Evolutionary conservation across 768 basidiomycete species (phyloP), one percentile per base, ranked within the genome.

Genomic region (Imleria badia): DNA sequence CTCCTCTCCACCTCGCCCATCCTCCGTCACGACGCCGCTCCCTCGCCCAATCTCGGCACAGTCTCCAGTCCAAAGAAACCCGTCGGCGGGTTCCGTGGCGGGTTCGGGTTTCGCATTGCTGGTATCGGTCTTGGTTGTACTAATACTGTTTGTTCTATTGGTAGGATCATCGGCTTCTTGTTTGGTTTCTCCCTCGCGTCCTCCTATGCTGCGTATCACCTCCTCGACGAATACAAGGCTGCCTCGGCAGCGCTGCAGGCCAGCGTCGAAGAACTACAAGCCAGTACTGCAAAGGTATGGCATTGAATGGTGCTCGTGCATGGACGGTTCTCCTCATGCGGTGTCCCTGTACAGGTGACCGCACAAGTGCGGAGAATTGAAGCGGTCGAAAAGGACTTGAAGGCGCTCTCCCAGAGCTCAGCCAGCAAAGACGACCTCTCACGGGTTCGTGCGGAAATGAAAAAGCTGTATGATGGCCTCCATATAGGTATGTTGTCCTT

Each of bases 141-240:
- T 59, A 8, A 61, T 23, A 1, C 40, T 6, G 3, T 9, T 10
- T 5, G 35, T 3, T 12, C 10, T 31, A 39, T 8, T 39, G 17
- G 26, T 61, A 93, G 91, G 45, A 83, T 93, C 51, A 80, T 93
- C 39, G 91, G 91, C 0, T 93, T 94, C 67, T 70, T 97, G 34
- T 84, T 94, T 61, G 94, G 93, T 2, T 95, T 96, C 75, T 94
- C 94, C 6, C 72, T 94, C 34, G 92, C 93, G 2, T 91, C 93
- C 1, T 86, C 89, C 0, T 82, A 86, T 62, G 91, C 92, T 39
- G 87, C 92, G 26, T 96, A 94, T 69, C 84, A 91, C 68, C 78
- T 97, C 19, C 73, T 95, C 44, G 92, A 96, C 59, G 94, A 96
- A 74, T 94, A 94, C 72, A 91, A 92, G 71, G 76, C 80, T 40